Evolutionary conservation across 495 filamentous ascomycete species (phyloP), one percentile per base, ranked within the genome.

Genomic region (Xylaria nigripes): DNA sequence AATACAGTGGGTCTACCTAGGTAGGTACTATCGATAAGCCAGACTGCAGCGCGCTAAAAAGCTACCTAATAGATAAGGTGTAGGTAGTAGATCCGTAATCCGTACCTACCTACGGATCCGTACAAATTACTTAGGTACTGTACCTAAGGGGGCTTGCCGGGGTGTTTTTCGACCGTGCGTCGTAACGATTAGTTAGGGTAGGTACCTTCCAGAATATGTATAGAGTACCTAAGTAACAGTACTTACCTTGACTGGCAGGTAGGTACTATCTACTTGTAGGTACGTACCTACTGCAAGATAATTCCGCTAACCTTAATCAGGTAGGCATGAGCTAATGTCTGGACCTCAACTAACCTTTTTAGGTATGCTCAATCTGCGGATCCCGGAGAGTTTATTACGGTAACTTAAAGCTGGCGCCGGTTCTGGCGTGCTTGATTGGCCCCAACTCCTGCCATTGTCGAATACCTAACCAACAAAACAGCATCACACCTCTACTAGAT

Each of bases 1-100:
- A 50, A 44, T 55, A 55, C 13, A 55, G 53, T 45, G 53, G 53
- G 16, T 18, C 45, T 6, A 3, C 13, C 13, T 10, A n/a, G n/a
- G n/a, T n/a, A n/a, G n/a, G n/a, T n/a, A 15, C n/a, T 55, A 55
- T 55, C 53, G 53, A 55, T 55, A 55, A 55, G 38, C n/a, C n/a
- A n/a, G n/a, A n/a, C n/a, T n/a, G n/a, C n/a, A n/a, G n/a, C n/a
- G n/a, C n/a, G n/a, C n/a, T n/a, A n/a, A n/a, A n/a, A n/a, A n/a
- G n/a, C n/a, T n/a, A 44, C 6, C 32, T 30, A 10, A 36, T 36
- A 2, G 32, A 36, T 36, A 36, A 36, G 32, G 10, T 15, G 4
- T 12, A 15, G 32, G 32, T 36, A 12, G 13, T 15, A 15, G 32
- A 10, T 30, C 4, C 10, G 27, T 30, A 30, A 30, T 30, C 27